Evolutionary conservation across 257 asterid genomes (phyloP), one percentile per base, ranked within the genome.

Genomic region (Coffea eugenioides): DNA sequence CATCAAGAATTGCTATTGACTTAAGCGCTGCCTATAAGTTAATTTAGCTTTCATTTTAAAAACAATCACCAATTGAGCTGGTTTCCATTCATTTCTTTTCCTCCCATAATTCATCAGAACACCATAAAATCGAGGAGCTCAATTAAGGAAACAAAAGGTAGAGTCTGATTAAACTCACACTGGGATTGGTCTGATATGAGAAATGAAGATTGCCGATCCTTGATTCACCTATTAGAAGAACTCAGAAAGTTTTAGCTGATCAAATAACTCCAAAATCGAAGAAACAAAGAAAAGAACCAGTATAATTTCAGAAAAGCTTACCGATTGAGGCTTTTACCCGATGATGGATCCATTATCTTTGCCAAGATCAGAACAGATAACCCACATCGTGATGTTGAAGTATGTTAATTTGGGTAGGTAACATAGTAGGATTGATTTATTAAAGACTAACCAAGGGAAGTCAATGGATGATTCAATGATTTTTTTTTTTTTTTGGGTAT

Each of bases 381-480:
- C 20, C 10, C 59, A 45, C n/a, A 46, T 71, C 59, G 5, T 45
- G 6, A 71, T n/a, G 75, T 20, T 11, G 39, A 45, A 1, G 21
- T 18, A 12, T 27, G 49, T 70, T 70, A 70, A 70, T 21, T 70
- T 6, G 56, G 23, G 56, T 45, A 43, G 54, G 2, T 20, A 43
- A 43, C 36, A 70, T 10, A 41, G 74, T 70, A 23, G 34, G 74
- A 43, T 70, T 70, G 9, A 70, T 41, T 41, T 8, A 70, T 70
- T 11, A 21, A 43, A 9, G 9, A 70, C 36, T 20, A 43, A 41
- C 56, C 7, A 14, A 23, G 20, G 6, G 31, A n/a, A 71, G 75
- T 71, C 75, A 71, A 71, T 71, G 74, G 54, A 70, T 70, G 39
- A 71, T 71, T 45, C 75, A 45, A 46, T 71, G 59, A 39, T 12